Evolutionary conservation across 306 rosid species (phyloP).

Genomic region (Senna siamea): DNA sequence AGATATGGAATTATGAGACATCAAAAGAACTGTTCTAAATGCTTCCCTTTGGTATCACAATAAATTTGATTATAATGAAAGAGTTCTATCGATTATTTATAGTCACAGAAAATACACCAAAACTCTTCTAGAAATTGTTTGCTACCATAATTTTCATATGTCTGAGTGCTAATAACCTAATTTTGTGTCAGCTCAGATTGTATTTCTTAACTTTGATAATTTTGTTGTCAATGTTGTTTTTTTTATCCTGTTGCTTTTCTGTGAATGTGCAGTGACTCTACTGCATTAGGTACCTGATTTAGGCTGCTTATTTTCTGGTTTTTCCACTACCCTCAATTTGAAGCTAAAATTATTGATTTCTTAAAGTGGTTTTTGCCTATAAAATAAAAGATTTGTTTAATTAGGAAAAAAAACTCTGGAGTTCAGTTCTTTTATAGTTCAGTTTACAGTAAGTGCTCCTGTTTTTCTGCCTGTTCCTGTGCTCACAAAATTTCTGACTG

Average conservation of each 20-base stretch:
- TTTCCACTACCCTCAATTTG: background rate
- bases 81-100: conserved; percentile 5
- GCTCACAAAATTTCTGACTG: conserved; percentile 26
- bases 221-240: background rate
- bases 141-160: background rate
- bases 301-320: background rate
- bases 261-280: background rate
- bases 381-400: background rate
- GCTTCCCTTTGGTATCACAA: background rate
- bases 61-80: background rate
- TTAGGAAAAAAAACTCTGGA: background rate
- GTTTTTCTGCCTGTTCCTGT: background rate
- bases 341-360: background rate
- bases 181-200: background rate
- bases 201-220: background rate
- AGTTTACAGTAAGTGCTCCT: conserved; percentile 5
- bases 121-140: background rate
- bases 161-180: background rate
- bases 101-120: background rate
- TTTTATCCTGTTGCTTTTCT: background rate
- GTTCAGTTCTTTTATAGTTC: conserved; percentile 16
- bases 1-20: background rate
- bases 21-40: background rate
- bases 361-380: background rate
- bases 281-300: background rate